Evolutionary conservation across 495 filamentous ascomycete genomes (phyloP).

Genomic region (Neurospora sp.): DNA sequence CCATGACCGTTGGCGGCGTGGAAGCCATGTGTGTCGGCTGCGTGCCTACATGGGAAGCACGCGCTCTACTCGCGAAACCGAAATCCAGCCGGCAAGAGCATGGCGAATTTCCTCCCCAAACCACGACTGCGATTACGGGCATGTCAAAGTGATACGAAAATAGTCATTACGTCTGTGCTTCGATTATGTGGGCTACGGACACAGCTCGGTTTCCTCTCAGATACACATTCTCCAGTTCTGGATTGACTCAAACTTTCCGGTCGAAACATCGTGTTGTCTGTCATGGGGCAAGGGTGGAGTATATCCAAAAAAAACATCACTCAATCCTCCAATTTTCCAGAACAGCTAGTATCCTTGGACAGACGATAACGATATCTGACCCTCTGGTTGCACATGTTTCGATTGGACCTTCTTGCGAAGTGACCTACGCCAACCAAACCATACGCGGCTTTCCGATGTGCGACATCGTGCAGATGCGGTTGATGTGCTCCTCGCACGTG

Average conservation of each 20-base stretch:
- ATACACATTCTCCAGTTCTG: neutral
- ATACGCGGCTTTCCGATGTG: neutral
- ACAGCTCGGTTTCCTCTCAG: neutral
- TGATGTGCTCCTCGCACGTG: neutral
- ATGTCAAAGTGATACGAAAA: neutral
- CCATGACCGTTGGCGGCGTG: neutral
- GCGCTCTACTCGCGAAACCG: neutral
- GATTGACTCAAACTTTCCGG: neutral
- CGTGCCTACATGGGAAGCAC: neutral
- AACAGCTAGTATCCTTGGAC: neutral
- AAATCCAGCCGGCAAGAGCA: neutral
- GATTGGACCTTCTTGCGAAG: neutral
- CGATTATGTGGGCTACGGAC: neutral
- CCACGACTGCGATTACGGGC: neutral
- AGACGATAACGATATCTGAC: conserved; percentile 1
- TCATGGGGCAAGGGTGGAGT: neutral
- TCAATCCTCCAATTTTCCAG: neutral
- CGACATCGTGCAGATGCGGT: conserved; percentile 1
- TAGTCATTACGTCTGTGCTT: neutral
- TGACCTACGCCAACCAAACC: neutral
- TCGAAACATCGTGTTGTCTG: neutral
- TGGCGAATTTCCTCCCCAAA: neutral
- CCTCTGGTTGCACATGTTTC: neutral
- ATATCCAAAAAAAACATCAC: neutral
- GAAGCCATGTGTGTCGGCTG: neutral